Evolutionary conservation across 2,329 filamentous ascomycete genomes (phyloP).

Genomic region (Fusarium illudens): DNA sequence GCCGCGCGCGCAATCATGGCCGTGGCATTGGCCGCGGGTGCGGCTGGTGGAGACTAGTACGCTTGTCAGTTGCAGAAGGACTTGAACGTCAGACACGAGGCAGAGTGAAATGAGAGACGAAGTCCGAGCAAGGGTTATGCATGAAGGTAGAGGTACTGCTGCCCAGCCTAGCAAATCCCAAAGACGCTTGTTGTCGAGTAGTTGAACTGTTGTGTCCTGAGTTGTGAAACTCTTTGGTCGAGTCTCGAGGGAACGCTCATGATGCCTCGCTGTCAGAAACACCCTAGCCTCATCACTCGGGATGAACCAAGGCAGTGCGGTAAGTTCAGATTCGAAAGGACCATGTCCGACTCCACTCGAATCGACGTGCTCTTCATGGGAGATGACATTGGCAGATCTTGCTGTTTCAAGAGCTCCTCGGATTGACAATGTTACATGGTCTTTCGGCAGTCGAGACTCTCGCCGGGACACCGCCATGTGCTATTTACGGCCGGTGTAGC

Average conservation of each 20-base stretch:
- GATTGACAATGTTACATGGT: not conserved
- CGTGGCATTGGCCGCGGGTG: slow-evolving; percentile 12
- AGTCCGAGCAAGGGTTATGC: not conserved
- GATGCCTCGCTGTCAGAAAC: not conserved
- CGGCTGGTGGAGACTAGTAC: not conserved
- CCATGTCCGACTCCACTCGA: not conserved
- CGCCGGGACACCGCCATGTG: not conserved
- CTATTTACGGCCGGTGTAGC: not conserved
- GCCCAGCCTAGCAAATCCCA: not conserved
- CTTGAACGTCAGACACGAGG: slow-evolving; percentile 7
- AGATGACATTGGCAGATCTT: slow-evolving; percentile 4
- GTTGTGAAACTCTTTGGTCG: not conserved
- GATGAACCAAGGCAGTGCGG: not conserved
- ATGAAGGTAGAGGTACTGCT: not conserved
- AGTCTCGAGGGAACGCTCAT: not conserved
- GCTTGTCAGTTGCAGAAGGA: slow-evolving; percentile 1
- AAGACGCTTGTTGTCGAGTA: not conserved
- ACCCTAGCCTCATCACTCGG: not conserved
- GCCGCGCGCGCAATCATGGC: slow-evolving; percentile 27
- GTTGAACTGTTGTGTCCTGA: not conserved
- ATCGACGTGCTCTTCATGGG: not conserved
- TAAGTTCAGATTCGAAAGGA: not conserved
- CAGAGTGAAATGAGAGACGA: not conserved
- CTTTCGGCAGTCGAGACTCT: not conserved
- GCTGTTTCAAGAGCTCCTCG: not conserved